Evolutionary conservation across 176 grass and related monocot species (phyloP).

Genomic region (Luzula sylvatica): DNA sequence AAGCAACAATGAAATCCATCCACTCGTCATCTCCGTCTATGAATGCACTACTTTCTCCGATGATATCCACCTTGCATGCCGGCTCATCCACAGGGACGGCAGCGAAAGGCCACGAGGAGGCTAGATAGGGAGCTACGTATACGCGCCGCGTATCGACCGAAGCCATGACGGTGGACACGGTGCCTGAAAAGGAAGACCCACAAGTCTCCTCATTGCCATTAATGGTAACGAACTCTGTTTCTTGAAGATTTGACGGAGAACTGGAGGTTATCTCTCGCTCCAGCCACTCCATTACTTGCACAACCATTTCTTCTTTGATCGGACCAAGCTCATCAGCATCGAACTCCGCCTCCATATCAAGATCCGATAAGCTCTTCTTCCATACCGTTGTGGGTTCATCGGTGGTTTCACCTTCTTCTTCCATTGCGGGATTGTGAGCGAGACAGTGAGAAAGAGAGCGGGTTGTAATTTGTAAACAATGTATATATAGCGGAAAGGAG

Average conservation of each 20-base stretch:
- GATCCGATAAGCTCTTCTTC: conserved; percentile 7
- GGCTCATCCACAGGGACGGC: neutral
- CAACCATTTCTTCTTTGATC: conserved; percentile 41
- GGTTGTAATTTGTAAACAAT: neutral
- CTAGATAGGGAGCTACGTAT: conserved; percentile 16
- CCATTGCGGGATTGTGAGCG: conserved; percentile 2
- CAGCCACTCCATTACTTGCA: conserved; percentile 74
- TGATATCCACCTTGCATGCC: neutral
- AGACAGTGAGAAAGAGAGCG: neutral
- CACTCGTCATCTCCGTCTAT: conserved; percentile 30
- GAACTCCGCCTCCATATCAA: neutral
- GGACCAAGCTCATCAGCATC: conserved; percentile 5
- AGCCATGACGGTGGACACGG: conserved; percentile 65
- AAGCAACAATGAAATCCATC: conserved; percentile 22
- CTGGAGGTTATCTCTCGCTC: conserved; percentile 45
- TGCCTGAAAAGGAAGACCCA: conserved; percentile 74
- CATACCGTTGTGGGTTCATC: neutral
- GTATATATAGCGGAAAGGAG: too few relatives aligned
- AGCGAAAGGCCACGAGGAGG: conserved; percentile 30
- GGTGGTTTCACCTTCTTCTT: conserved; percentile 1
- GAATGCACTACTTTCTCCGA: neutral
- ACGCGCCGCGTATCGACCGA: conserved; percentile 53
- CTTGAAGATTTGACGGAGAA: neutral
- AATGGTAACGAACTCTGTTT: conserved; percentile 40
- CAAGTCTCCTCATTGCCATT: conserved; percentile 90